These are phyloP conservation scores for Blastocystis sp. DNA, from an alignment of 352 stramenopile genomes.

Conservation along the genomic window DNA sequence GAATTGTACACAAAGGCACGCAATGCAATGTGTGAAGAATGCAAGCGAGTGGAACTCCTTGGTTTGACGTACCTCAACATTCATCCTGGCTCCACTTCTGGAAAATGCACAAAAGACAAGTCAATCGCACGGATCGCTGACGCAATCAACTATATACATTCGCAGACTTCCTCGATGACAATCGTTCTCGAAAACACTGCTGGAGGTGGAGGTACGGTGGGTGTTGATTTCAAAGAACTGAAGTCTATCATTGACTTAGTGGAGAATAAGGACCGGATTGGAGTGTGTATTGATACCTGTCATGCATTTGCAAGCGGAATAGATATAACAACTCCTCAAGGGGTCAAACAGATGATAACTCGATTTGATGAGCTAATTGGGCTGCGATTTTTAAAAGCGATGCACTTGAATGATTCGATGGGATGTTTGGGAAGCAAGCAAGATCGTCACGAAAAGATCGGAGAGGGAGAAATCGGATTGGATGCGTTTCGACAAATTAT, in stretches of 20 bases:
- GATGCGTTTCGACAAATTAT: constrained; percentile 52
- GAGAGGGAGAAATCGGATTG: constrained; percentile 21
- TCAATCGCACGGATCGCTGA: constrained; percentile 22
- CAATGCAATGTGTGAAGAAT: constrained; percentile 15
- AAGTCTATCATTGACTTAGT: constrained; percentile 47
- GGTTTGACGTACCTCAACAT: constrained; percentile 49
- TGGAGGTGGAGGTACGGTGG: constrained; percentile 34
- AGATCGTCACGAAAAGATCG: neutral
- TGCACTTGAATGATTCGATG: constrained; percentile 60
- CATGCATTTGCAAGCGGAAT: constrained; percentile 59
- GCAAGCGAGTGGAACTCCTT: constrained; percentile 21
- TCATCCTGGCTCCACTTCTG: constrained; percentile 28
- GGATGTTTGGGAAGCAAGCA: neutral
- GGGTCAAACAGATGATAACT: neutral
- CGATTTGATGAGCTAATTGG: constrained; percentile 35
- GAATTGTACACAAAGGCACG: neutral
- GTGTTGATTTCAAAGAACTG: constrained; percentile 29
- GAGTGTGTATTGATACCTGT: constrained; percentile 59
- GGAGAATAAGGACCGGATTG: constrained; percentile 39
- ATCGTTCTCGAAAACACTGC: constrained; percentile 62
- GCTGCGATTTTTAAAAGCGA: constrained; percentile 38
- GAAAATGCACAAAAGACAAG: constrained; percentile 45
- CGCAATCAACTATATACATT: constrained; percentile 37
- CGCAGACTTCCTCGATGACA: constrained; percentile 43
- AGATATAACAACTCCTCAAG: neutral